Evolutionary conservation across 2,329 filamentous ascomycete species (phyloP), one percentile per base, ranked within the genome.

Genomic region (Penicillium occitanis): DNA sequence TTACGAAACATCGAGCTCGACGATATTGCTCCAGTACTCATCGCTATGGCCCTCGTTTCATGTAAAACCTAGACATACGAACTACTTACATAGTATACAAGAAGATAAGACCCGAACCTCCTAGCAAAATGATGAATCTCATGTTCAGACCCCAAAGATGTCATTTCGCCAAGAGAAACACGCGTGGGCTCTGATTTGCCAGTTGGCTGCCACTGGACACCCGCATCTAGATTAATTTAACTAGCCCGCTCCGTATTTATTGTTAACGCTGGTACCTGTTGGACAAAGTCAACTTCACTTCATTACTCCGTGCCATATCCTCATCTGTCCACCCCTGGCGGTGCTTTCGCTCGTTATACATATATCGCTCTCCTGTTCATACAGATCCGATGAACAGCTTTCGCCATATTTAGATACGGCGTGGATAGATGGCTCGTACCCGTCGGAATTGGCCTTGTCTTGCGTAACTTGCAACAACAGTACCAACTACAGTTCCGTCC

Each of bases 361-460:
- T 17, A 19, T 17, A 28, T 51, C 8, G 48, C 35, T 22, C 22
- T 28, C 11, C 19, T 14, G 6, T n/a, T 53, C 37, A 42, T 22
- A 17, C 42, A 40, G 22, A 30, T 30, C 46, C 30, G 58, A 64
- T 58, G 62, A 64, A 58, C 11, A 37, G 13, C 25, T 11, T 48
- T 50, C 42, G 1, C 44, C n/a, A 28, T n/a, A 33, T 17, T 7
- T 57, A n/a, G 46, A 10, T 37, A 19, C 51, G 28, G 53, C 22
- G 37, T 58, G 62, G 28, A 37, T 57, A 58, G 51, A 64, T 58
- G 62, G 61, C 61, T 44, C 51, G 19, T 46, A 48, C 62, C 28
- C 19, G 40, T 58, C 53, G 40, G 37, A n/a, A 35, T 55, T 58
- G 25, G 37, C 44, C 22, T 44, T 14, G 51, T 35, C 62, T 58